Conservation (phyloP, 805 yeast species). For the Maudiozyma bulderi region DNA sequence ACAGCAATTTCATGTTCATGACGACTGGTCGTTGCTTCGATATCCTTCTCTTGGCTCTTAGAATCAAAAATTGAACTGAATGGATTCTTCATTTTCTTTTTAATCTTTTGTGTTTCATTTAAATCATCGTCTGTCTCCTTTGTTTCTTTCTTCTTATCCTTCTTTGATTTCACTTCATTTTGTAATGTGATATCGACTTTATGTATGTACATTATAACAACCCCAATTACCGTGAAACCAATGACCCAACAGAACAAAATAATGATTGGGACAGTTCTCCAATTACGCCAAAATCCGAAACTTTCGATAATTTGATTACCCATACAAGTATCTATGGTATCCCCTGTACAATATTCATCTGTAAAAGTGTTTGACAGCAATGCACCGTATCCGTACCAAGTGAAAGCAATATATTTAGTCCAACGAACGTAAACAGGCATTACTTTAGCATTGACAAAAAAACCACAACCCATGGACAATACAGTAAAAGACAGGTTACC, state of each 20-base stretch:
- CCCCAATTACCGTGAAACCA: constrained; percentile 43
- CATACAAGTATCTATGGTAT: constrained; percentile 21
- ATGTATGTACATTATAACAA: constrained; percentile 37
- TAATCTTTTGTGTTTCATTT: not conserved
- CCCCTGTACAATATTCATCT: constrained; percentile 48
- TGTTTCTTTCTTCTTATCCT: constrained; percentile 2
- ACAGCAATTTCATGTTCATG: constrained; percentile 8
- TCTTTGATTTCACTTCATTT: constrained; percentile 14
- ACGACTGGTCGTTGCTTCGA: constrained; percentile 8
- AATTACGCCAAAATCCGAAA: constrained; percentile 53
- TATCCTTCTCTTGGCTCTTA: constrained; percentile 7
- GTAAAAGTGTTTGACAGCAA: constrained; percentile 56
- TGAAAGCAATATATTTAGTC: constrained; percentile 66
- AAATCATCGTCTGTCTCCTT: not conserved
- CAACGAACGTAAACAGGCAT: constrained; percentile 84
- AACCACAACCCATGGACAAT: constrained; percentile 74
- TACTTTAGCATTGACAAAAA: constrained; percentile 58
- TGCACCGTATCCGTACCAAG: constrained; percentile 74
- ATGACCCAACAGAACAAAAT: constrained; percentile 49
- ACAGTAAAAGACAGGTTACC: constrained; percentile 57
- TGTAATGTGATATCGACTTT: constrained; percentile 30
- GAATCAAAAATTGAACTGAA: constrained; percentile 1
- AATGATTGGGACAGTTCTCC: constrained; percentile 59
- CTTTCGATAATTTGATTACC: constrained; percentile 43
- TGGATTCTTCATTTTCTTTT: constrained; percentile 1